Percentiles rank a stretch among this genome's conserved stretches.
phyloP scores from a whole-genome alignment of 2,329 filamentous ascomycete species.

The Truncatella angustata region DNA sequence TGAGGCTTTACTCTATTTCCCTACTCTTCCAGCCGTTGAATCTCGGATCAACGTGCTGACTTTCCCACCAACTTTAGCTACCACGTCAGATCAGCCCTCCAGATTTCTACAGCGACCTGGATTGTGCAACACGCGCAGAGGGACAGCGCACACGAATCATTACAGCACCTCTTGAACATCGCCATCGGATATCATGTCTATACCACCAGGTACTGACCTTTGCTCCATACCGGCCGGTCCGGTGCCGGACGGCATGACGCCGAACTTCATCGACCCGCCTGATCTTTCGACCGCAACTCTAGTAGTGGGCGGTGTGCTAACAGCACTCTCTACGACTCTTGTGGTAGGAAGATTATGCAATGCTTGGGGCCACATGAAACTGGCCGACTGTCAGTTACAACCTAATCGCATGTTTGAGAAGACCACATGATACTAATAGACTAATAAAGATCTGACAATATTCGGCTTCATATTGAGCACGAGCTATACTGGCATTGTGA shows the following conservation, averaged over 20 bases:
- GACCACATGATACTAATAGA: background rate
- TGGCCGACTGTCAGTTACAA: background rate
- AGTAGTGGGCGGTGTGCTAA: conserved; percentile 8
- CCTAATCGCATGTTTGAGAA: too few species aligned
- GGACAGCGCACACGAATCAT: too few species aligned
- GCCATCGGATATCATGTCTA: background rate
- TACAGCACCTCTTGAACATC: background rate
- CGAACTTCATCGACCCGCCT: conserved; percentile 8
- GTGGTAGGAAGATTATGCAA: background rate
- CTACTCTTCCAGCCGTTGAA: too few species aligned
- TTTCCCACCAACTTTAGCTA: too few species aligned
- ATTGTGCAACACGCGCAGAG: too few species aligned
- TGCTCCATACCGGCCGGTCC: conserved; percentile 11
- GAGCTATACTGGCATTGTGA: background rate
- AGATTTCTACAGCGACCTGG: too few species aligned
- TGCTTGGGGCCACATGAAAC: background rate
- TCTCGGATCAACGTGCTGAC: too few species aligned
- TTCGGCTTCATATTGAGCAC: background rate
- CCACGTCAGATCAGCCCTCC: too few species aligned
- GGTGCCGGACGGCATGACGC: conserved; percentile 8
- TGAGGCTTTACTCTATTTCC: too few species aligned
- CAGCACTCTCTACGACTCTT: conserved; percentile 1
- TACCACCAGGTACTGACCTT: conserved; percentile 13
- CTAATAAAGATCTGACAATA: background rate
- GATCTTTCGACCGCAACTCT: conserved; percentile 1